Evolutionary conservation across 305 asterid species (phyloP), one percentile per base, ranked within the genome.

Genomic region (Nicotiana rustica): DNA sequence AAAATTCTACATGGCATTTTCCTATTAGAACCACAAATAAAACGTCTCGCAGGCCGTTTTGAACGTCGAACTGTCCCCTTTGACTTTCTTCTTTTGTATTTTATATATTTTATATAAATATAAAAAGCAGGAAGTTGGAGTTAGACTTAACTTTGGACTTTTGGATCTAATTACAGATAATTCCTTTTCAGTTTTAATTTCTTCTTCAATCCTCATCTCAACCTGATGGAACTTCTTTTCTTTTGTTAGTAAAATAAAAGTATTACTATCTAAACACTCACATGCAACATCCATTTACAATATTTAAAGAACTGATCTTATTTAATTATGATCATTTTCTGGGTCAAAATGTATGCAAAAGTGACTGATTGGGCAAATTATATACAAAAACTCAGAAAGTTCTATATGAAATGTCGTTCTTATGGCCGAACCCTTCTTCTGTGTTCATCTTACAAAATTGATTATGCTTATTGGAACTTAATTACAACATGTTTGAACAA

Each of bases 51-150:
- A 59, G 60, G 62, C 15, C 56, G 17, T 82, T 78, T 87, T 87
- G 83, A 83, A 87, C 84, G 79, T 83, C 86, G 85, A 86, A 82
- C 59, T 31, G 49, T 52, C 10, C 13, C 9, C 10, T 86, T 77
- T 81, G 82, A 82, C 87, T 80, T 19, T 14, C 21, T 44, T 49
- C 7, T 73, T 75, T 17, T 12, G 2, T 29, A 29, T 29, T 29
- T 29, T 29, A 29, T 29, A 29, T 29, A 29, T 29, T 29, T 29
- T 1, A 29, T 29, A 29, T 29, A 2, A 29, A 21, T 12, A 41
- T 12, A 3, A 10, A 52, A 10, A 2, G 3, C 1, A 52, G 1
- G 4, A 3, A 52, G 14, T 75, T 25, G 65, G 65, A 59, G 65
- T 59, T 56, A 52, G 61, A 15, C 8, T 56, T 56, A 15, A 15